Base-by-base conservation (phyloP, 257 asterid species). In the Lantana camara region DNA sequence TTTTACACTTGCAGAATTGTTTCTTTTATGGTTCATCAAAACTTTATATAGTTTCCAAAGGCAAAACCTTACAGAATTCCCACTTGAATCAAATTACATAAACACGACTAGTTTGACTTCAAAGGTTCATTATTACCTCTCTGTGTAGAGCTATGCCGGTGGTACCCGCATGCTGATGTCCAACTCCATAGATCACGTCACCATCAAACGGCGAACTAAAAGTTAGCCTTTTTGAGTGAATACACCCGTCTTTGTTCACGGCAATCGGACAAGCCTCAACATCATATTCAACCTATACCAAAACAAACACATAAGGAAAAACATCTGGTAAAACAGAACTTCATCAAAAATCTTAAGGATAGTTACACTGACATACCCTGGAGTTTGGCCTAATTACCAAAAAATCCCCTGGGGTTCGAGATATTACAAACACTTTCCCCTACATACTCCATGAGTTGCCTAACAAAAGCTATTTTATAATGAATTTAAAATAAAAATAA, bases 101-200 rank as follows among this genome's bases (percentile, higher is more conserved):
- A n/a, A n/a, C n/a, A n/a, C n/a, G n/a, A 37, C 16, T 22, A 22
- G 47, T 15, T 13, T 19, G 46, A n/a, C 40, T 9, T 7, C 47
- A 50, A 69, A 30, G 29, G 32, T 27, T 2, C 32, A 27, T 27
- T 2, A 27, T 27, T 75, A 90, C 97, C 95, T 85, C 85, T 55
- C 95, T 95, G 32, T 80, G 73, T 1, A 87, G 84, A 45, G 88
- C 19, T 32, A 78, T 69, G 24, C 83, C 95, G 24, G 41, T 59
- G 27, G 87, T 95, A 23, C 88, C 95, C 0, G 84, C 60, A 67
- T 90, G 95, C 51, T 84, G 95, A 78, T 90, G 97, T 34, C 86
- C 91, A 41, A 78, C 91, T 21, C 88, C 95, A 35, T 87, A 87
- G 42, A 90, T 68, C 40, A 90, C 65, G 64, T 90, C 75, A 35